These are phyloP conservation scores for Trichoderma lentiforme DNA, from an alignment of 2,329 filamentous ascomycete genomes.

Conservation along the genomic window DNA sequence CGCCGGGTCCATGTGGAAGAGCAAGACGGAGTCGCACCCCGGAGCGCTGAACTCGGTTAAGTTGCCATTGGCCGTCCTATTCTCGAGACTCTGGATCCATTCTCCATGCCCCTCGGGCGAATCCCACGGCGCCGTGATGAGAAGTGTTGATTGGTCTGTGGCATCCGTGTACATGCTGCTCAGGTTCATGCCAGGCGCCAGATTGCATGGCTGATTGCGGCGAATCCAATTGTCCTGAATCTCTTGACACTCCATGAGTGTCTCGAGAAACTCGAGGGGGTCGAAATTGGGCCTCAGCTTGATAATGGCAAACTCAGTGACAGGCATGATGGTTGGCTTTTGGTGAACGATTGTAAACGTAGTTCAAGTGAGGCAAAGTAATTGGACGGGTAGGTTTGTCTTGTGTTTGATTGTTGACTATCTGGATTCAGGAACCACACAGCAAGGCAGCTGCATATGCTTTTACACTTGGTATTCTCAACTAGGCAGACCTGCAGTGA, in stretches of 20 bases:
- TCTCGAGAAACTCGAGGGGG: slow-evolving; percentile 32
- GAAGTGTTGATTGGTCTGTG: slow-evolving; percentile 35
- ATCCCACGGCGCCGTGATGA: slow-evolving; percentile 46
- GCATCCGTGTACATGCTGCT: slow-evolving; percentile 37
- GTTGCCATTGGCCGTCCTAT: slow-evolving; percentile 34
- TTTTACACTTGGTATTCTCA: not conserved
- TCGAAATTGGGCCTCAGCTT: slow-evolving; percentile 31
- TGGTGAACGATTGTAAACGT: not conserved
- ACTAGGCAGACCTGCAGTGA: slow-evolving; percentile 9
- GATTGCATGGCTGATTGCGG: slow-evolving; percentile 35
- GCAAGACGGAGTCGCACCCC: slow-evolving; percentile 31
- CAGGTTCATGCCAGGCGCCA: slow-evolving; percentile 32
- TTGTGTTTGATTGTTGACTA: not conserved
- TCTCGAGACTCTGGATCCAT: slow-evolving; percentile 44
- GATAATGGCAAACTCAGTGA: slow-evolving; percentile 41
- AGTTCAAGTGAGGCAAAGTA: not conserved
- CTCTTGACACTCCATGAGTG: slow-evolving; percentile 31
- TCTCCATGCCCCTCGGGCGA: slow-evolving; percentile 38
- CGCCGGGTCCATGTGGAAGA: slow-evolving; percentile 42
- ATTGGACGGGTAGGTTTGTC: not conserved
- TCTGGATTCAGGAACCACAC: not conserved
- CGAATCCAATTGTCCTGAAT: slow-evolving; percentile 41
- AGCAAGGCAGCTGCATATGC: not conserved
- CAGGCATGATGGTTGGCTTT: slow-evolving; percentile 30
- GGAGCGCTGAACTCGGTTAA: slow-evolving; percentile 35